Conservation (phyloP, 345 rosid genomes). For the Citrus maxima region DNA sequence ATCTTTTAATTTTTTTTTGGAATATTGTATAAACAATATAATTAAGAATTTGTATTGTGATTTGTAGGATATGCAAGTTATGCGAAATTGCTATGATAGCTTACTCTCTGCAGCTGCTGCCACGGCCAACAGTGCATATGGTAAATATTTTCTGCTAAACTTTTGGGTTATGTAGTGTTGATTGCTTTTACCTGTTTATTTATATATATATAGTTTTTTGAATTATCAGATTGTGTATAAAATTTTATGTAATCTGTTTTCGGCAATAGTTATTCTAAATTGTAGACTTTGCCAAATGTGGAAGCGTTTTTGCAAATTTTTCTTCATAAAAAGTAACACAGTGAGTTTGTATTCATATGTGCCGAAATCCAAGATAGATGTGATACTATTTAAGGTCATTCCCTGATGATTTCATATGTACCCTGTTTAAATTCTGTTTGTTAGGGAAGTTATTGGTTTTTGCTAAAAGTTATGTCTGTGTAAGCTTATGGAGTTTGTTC, state of each 20-base stretch:
- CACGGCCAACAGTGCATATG: slow-evolving; percentile 89
- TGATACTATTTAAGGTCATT: neutral
- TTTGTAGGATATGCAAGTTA: slow-evolving; percentile 82
- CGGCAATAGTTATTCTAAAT: neutral
- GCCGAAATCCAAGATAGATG: neutral
- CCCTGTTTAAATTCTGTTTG: neutral
- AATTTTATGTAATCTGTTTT: neutral
- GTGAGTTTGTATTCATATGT: neutral
- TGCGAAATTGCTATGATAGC: slow-evolving; percentile 94
- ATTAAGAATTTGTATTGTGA: neutral
- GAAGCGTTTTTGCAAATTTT: neutral
- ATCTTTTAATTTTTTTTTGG: neutral
- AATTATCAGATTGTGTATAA: neutral
- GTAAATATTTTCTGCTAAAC: slow-evolving; percentile 30
- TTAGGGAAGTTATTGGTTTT: neutral
- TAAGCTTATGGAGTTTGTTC: neutral
- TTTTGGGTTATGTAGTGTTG: neutral
- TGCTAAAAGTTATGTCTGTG: neutral
- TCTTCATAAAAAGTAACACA: neutral
- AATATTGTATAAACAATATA: neutral
- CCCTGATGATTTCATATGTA: neutral
- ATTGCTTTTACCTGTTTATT: neutral
- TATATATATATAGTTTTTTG: neutral
- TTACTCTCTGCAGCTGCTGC: slow-evolving; percentile 94
- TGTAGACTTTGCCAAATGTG: slow-evolving; percentile 1